Percentiles rank a stretch among this genome's conserved stretches.
Evolutionary conservation across 805 yeast species (phyloP).

Genomic region (Nakazawaea anatomiae): DNA sequence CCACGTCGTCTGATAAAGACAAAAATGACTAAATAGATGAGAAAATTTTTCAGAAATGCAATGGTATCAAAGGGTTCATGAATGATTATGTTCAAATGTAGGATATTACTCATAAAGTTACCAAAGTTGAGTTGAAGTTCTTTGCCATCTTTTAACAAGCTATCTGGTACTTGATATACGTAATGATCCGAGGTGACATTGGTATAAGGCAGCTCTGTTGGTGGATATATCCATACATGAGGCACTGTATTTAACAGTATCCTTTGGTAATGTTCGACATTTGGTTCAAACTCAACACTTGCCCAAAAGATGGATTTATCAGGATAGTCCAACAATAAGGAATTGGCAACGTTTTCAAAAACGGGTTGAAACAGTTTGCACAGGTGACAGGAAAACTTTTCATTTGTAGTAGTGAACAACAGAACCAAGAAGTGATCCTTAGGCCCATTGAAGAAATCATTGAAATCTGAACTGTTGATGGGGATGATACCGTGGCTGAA

Average conservation of each 20-base stretch:
- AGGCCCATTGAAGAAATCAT: slow-evolving; percentile 34
- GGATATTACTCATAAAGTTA: slow-evolving; percentile 40
- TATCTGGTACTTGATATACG: slow-evolving; percentile 17
- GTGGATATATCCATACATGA: slow-evolving; percentile 60
- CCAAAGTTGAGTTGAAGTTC: slow-evolving; percentile 43
- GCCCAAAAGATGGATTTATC: slow-evolving; percentile 37
- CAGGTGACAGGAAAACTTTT: slow-evolving; percentile 35
- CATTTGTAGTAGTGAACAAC: slow-evolving; percentile 44
- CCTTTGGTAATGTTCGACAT: slow-evolving; percentile 32
- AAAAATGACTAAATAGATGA: slow-evolving; percentile 37
- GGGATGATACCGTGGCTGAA: slow-evolving; percentile 32
- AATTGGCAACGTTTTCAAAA: slow-evolving; percentile 32
- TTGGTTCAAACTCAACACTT: slow-evolving; percentile 44
- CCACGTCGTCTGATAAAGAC: slow-evolving; percentile 44
- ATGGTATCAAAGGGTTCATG: slow-evolving; percentile 33
- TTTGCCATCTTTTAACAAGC: slow-evolving; percentile 20
- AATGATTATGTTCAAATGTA: slow-evolving; percentile 38
- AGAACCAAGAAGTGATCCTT: slow-evolving; percentile 47
- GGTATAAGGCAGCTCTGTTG: slow-evolving; percentile 12
- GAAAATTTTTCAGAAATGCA: slow-evolving; percentile 41
- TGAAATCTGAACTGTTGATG: slow-evolving; percentile 30
- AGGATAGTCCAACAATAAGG: slow-evolving; percentile 40
- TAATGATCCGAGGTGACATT: slow-evolving; percentile 20
- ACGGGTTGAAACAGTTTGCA: slow-evolving; percentile 41
- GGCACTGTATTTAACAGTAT: slow-evolving; percentile 51